Conservation (phyloP, 2,329 filamentous ascomycete genomes). For the Plenodomus lindquistii region DNA sequence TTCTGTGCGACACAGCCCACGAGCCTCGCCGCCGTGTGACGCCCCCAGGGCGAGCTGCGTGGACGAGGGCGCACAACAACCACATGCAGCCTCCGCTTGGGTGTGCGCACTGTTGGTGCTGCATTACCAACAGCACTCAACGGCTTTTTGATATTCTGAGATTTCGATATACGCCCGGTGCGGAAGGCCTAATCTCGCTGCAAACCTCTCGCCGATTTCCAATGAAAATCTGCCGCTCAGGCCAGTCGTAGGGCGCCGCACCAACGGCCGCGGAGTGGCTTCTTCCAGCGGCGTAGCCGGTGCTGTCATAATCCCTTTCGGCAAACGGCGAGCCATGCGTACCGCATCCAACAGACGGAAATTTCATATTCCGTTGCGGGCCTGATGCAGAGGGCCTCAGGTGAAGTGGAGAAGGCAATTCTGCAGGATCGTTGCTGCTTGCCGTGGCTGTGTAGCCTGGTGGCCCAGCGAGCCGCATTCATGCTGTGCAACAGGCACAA, state of each 20-base stretch:
- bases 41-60: neutral
- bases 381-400: constrained; percentile 9
- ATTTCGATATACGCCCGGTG: constrained; percentile 9
- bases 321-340: constrained; percentile 16
- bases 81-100: neutral
- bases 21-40: constrained; percentile 10
- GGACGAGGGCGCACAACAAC: constrained; percentile 2
- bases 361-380: constrained; percentile 33
- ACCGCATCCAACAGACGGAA: constrained; percentile 30
- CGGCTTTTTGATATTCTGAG: constrained; percentile 38
- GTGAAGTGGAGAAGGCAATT: constrained; percentile 11
- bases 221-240: constrained; percentile 23
- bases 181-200: constrained; percentile 21
- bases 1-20: constrained; percentile 19
- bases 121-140: constrained; percentile 14
- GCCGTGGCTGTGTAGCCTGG: constrained; percentile 14
- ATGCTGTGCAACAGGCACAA: constrained; percentile 8
- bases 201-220: constrained; percentile 16
- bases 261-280: constrained; percentile 24
- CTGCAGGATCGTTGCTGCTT: constrained; percentile 16
- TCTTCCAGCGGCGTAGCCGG: neutral
- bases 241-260: constrained; percentile 13
- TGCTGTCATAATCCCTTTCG: constrained; percentile 16
- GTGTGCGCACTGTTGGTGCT: constrained; percentile 5
- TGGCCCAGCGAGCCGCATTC: constrained; percentile 15